A percentile compares a stretch with the other conserved stretches of the same genome.
Evolutionary conservation across 768 basidiomycete genomes (phyloP).

Genomic region (Mycena vitilis): DNA sequence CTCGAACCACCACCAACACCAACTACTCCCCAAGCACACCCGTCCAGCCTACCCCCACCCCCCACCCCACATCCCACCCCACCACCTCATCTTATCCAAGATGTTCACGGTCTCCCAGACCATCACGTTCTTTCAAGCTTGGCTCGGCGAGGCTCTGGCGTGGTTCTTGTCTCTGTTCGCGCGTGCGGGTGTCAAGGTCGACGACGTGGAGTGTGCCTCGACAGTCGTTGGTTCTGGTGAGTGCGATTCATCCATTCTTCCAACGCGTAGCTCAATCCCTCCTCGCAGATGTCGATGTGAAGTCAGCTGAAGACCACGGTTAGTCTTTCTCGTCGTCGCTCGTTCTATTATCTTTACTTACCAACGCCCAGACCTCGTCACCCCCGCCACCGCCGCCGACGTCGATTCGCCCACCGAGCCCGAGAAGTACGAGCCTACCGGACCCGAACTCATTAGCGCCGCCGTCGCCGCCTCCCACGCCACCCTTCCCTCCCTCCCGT

Average conservation of each 20-base stretch:
- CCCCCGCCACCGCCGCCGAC: not conserved
- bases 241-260: not conserved
- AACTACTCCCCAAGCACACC: too few species aligned
- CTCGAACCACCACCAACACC: not conserved
- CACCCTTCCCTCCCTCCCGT: conserved; percentile 21
- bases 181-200: not conserved
- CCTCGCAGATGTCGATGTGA: not conserved
- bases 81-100: conserved; percentile 2
- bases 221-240: not conserved
- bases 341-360: not conserved
- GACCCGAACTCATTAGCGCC: not conserved
- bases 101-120: conserved; percentile 15
- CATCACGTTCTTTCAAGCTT: conserved; percentile 13
- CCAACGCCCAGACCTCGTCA: not conserved
- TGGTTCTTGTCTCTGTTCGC: not conserved
- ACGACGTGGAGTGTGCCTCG: not conserved
- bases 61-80: not conserved
- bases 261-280: not conserved
- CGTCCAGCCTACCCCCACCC: too few species aligned
- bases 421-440: not conserved
- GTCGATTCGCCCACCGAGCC: not conserved
- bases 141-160: conserved; percentile 10
- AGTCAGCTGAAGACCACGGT: not conserved
- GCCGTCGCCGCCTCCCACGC: not conserved
- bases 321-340: not conserved